phyloP scores from a whole-genome alignment of 1,284 basidiomycete species.

The Austroboletus niveus region DNA sequence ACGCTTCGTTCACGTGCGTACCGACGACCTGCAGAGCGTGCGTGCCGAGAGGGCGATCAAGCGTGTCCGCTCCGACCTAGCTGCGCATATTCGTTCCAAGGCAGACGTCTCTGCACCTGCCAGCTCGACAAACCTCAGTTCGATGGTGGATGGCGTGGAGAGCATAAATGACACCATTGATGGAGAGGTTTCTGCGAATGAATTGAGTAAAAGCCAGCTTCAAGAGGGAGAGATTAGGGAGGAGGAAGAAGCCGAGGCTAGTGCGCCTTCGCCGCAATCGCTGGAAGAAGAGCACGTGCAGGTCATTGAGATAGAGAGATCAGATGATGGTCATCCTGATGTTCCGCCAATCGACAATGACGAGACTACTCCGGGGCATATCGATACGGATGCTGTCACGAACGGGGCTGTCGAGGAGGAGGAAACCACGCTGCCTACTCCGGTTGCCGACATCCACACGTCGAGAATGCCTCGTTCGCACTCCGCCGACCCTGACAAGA shows the following conservation, averaged over 20 bases:
- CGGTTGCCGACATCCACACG: conserved; percentile 36
- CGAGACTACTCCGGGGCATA: conserved; percentile 19
- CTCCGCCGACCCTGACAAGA: conserved; percentile 68
- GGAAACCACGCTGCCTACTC: conserved; percentile 35
- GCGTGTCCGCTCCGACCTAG: conserved; percentile 81
- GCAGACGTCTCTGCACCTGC: conserved; percentile 20
- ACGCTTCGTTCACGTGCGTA: conserved; percentile 80
- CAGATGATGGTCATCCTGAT: conserved; percentile 25
- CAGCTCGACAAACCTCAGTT: conserved; percentile 28
- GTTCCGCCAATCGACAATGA: conserved; percentile 19
- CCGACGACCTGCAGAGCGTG: conserved; percentile 83
- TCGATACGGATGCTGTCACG: conserved; percentile 22
- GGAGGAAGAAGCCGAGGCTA: conserved; percentile 27
- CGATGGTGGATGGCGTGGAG: conserved; percentile 30
- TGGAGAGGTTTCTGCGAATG: conserved; percentile 18
- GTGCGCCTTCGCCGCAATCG: conserved; percentile 12
- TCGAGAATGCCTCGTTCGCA: conserved; percentile 66
- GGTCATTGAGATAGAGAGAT: conserved; percentile 21
- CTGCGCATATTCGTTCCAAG: conserved; percentile 53
- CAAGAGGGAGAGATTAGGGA: conserved; percentile 33
- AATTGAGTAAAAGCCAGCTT: conserved; percentile 12
- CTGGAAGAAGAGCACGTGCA: conserved; percentile 15
- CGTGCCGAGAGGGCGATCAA: conserved; percentile 86
- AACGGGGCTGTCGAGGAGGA: conserved; percentile 30
- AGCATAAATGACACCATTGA: conserved; percentile 29